Conservation (phyloP, 768 basidiomycete genomes). For the Tulasnella sp. region DNA sequence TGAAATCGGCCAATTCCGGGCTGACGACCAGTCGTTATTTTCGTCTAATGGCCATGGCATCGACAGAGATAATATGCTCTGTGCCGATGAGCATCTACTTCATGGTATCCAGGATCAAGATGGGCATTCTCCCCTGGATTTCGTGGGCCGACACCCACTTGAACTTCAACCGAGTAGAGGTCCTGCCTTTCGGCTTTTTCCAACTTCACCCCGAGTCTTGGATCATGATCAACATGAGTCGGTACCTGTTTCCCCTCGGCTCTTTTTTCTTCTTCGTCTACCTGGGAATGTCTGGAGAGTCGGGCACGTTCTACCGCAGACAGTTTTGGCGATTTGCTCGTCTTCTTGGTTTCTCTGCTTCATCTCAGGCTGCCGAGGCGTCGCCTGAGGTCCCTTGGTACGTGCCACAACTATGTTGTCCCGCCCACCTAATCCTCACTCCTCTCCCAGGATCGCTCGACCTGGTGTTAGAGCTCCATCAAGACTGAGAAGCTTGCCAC, state of each 20-base stretch:
- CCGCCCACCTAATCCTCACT: too few relatives aligned
- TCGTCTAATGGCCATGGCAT: slow-evolving; percentile 30
- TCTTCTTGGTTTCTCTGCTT: neutral
- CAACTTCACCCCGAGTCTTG: slow-evolving; percentile 23
- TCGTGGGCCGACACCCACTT: slow-evolving; percentile 22
- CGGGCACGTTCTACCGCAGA: neutral
- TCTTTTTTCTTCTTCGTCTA: slow-evolving; percentile 56
- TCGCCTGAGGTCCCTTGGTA: too few relatives aligned
- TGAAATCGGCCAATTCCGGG: slow-evolving; percentile 15
- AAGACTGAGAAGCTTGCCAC: too few relatives aligned
- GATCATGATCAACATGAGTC: slow-evolving; percentile 31
- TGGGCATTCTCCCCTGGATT: slow-evolving; percentile 17
- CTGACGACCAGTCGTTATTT: slow-evolving; percentile 28
- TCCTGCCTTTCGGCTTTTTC: slow-evolving; percentile 19
- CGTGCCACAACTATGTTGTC: too few relatives aligned
- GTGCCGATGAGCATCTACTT: slow-evolving; percentile 21
- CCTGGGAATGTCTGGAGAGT: slow-evolving; percentile 44
- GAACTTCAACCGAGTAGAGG: slow-evolving; percentile 19
- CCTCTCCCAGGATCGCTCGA: too few relatives aligned
- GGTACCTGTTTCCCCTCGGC: slow-evolving; percentile 44
- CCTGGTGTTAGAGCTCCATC: too few relatives aligned
- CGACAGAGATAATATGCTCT: slow-evolving; percentile 25
- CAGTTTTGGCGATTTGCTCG: neutral
- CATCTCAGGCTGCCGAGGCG: too few relatives aligned
- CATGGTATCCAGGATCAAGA: slow-evolving; percentile 1